Percentiles rank a stretch among this genome's conserved stretches.
Evolutionary conservation across 73 alveolate genomes (phyloP).

Genomic region (Paramecium bursaria): DNA sequence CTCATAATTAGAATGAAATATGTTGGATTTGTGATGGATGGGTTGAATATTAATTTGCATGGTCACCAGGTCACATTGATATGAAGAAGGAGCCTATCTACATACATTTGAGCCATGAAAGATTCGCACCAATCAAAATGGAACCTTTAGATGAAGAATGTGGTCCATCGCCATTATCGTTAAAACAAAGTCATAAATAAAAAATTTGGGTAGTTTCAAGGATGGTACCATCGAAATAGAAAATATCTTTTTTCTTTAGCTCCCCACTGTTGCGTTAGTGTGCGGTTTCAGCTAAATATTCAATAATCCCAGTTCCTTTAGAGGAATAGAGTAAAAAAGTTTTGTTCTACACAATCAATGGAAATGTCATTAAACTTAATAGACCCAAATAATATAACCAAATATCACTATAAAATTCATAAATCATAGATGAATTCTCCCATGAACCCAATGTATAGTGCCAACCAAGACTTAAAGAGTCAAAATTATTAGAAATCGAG

Average conservation of each 20-base stretch:
- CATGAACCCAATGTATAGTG: constrained; percentile 41
- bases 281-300: not conserved
- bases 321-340: constrained; percentile 31
- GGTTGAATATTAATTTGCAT: constrained; percentile 33
- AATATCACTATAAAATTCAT: not conserved
- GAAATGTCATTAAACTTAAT: not conserved
- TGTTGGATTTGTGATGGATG: constrained; percentile 67
- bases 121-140: constrained; percentile 42
- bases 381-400: constrained; percentile 36
- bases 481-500: not conserved
- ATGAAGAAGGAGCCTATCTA: constrained; percentile 23
- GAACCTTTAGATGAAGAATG: constrained; percentile 44
- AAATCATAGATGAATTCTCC: constrained; percentile 2
- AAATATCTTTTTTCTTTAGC: constrained; percentile 33
- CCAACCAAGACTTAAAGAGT: constrained; percentile 39
- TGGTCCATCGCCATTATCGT: constrained; percentile 43
- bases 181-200: not conserved
- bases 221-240: constrained; percentile 48
- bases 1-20: constrained; percentile 1
- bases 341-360: constrained; percentile 25
- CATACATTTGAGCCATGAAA: constrained; percentile 57
- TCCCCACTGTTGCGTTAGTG: constrained; percentile 6
- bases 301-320: not conserved
- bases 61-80: constrained; percentile 46
- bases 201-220: constrained; percentile 38